A percentile compares a stretch with the other conserved stretches of the same genome.
These are phyloP conservation scores for Lindgomyces ingoldianus DNA, from an alignment of 495 filamentous ascomycete species.

Conservation along the genomic window DNA sequence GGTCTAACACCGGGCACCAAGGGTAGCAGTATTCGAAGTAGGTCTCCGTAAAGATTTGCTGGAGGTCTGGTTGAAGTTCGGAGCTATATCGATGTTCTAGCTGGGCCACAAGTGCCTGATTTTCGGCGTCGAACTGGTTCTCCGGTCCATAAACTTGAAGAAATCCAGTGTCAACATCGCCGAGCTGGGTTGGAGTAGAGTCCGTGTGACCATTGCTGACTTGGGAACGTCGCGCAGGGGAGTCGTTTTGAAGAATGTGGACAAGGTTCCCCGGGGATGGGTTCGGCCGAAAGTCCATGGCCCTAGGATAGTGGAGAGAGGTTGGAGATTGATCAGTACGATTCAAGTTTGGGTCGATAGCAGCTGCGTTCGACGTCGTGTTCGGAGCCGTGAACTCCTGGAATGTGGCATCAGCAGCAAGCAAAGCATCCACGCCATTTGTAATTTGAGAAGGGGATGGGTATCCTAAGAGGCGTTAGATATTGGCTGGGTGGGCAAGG, in stretches of 20 bases:
- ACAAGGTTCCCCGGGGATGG: background rate
- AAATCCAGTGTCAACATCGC: constrained; percentile 3
- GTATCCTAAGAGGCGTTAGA: too few relatives aligned
- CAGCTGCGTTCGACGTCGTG: background rate
- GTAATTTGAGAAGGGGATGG: too few relatives aligned
- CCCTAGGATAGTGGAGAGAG: background rate
- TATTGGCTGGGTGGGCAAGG: too few relatives aligned
- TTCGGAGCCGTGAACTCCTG: background rate
- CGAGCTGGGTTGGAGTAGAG: background rate
- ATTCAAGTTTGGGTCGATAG: background rate
- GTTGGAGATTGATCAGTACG: background rate
- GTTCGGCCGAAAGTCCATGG: background rate
- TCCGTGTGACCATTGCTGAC: background rate
- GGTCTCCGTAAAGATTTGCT: constrained; percentile 3
- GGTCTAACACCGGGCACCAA: constrained; percentile 3
- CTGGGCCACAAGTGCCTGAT: constrained; percentile 4
- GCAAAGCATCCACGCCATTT: constrained; percentile 1
- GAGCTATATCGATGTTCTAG: background rate
- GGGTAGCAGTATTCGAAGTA: constrained; percentile 10
- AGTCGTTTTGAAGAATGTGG: background rate
- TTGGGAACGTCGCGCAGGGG: background rate
- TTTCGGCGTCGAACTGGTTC: constrained; percentile 5
- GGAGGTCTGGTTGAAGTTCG: constrained; percentile 4
- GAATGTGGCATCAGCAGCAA: constrained; percentile 1
- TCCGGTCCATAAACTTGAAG: background rate